A percentile compares a stretch with the other conserved stretches of the same genome.
Evolutionary conservation across 225 moss, liverwort and hornwort genomes (phyloP).

Genomic region (Anthoceros angustus): DNA sequence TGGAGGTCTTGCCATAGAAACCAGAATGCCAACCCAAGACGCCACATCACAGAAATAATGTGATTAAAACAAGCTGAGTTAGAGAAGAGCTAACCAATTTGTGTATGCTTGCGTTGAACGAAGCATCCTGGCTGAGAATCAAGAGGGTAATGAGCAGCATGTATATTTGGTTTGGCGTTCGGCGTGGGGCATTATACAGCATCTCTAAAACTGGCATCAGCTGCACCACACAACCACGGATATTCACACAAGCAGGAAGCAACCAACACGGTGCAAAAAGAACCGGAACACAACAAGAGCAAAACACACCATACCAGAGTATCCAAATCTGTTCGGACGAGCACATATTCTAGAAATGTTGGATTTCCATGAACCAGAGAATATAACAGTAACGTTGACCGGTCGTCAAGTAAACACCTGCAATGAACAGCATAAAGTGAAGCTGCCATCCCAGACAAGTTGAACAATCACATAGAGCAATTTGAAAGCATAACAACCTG

Average conservation of each 20-base stretch:
- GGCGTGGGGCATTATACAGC: constrained; percentile 27
- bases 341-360: constrained; percentile 31
- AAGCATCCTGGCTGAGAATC: constrained; percentile 33
- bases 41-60: not conserved
- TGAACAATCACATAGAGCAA: not conserved
- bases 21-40: not conserved
- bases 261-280: no score
- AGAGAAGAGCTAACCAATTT: constrained; percentile 10
- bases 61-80: not conserved
- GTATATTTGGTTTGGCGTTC: constrained; percentile 35
- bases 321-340: constrained; percentile 27
- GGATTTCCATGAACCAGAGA: constrained; percentile 36
- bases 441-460: no score
- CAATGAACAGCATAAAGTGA: not conserved
- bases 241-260: not conserved
- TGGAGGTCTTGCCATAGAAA: not conserved
- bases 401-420: constrained; percentile 20
- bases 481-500: not conserved
- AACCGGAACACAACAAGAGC: no score
- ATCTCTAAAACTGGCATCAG: constrained; percentile 28
- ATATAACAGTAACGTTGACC: constrained; percentile 29
- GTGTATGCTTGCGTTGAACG: constrained; percentile 34
- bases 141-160: constrained; percentile 31
- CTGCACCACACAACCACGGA: not conserved
- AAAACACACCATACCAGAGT: constrained; percentile 11